Conservation (phyloP, 495 filamentous ascomycete genomes). For the Hyaloscypha hepaticicola region DNA sequence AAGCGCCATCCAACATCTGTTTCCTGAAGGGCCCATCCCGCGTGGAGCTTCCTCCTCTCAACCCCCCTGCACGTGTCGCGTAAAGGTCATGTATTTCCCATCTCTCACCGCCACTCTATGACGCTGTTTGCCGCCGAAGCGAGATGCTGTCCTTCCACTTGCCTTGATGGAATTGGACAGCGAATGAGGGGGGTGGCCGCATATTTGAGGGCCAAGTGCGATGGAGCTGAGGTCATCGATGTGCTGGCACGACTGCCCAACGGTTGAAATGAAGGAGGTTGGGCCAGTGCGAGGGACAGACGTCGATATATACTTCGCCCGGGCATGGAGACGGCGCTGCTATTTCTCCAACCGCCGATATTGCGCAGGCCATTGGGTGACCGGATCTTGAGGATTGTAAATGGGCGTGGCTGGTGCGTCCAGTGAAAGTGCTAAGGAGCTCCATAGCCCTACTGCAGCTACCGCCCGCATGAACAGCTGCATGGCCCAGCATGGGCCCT, state of each 20-base stretch:
- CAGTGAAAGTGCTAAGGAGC: slow-evolving; percentile 19
- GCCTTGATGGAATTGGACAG: slow-evolving; percentile 15
- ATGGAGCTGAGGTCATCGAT: slow-evolving; percentile 27
- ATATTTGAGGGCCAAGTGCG: slow-evolving; percentile 34
- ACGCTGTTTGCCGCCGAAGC: slow-evolving; percentile 19
- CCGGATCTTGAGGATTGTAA: slow-evolving; percentile 1
- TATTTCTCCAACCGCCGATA: slow-evolving; percentile 2
- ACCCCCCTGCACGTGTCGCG: slow-evolving; percentile 23
- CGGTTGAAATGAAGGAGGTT: slow-evolving; percentile 26
- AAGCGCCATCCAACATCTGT: neutral
- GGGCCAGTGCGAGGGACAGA: slow-evolving; percentile 26
- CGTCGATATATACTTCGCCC: slow-evolving; percentile 25
- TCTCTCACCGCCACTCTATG: slow-evolving; percentile 31
- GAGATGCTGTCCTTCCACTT: slow-evolving; percentile 8
- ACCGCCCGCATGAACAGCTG: slow-evolving; percentile 18
- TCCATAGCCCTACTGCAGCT: slow-evolving; percentile 23
- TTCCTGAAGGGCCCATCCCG: neutral
- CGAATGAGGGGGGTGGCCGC: slow-evolving; percentile 29
- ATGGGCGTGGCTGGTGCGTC: slow-evolving; percentile 20
- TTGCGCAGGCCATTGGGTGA: slow-evolving; percentile 22
- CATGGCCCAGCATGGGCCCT: slow-evolving; percentile 13
- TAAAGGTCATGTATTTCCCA: slow-evolving; percentile 7
- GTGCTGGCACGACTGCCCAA: slow-evolving; percentile 27
- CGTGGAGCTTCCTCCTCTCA: neutral
- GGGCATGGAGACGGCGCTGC: slow-evolving; percentile 3